Evolutionary conservation across 441 rosid genomes (phyloP), one percentile per base, ranked within the genome.

Genomic region (Omphalea diandra): DNA sequence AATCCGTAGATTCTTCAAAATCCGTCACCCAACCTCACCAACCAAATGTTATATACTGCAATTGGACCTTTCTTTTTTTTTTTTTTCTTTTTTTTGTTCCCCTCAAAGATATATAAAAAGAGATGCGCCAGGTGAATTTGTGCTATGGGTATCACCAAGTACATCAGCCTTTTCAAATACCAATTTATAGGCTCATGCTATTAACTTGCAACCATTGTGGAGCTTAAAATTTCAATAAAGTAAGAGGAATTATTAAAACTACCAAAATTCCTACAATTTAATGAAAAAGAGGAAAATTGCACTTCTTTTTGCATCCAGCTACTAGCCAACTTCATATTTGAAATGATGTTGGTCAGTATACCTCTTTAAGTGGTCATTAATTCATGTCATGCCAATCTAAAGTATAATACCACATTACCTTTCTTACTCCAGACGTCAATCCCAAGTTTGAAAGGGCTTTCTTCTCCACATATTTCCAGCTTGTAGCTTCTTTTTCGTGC

Each of bases 401-500:
- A 54, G 29, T 7, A 4, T 40, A 33, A 27, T 8, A 63, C 54
- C 53, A 57, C 20, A 47, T 68, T 85, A 88, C 98, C 98, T 91
- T 93, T 78, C 85, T 86, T 35, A 91, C 98, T 73, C 94, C 91
- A 32, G 97, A 81, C 9, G 97, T 89, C 84, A 93, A 83, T 73
- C 98, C 96, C 90, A 87, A 69, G 72, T 73, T 83, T 35, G 93
- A 83, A 75, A 93, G 85, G 31, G 80, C 85, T 40, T 81, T 63
- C 68, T 78, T 35, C 49, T 90, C 87, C 71, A 89, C 89, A 66
- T 69, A 87, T 71, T 87, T 93, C 91, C 91, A 84, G 29, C 78
- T 35, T 27, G 58, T 50, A 58, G 57, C 60, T 74, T 83, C 81
- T 43, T 79, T 71, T 2, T 74, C 76, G 69, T 73, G 80, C 76